Base-by-base conservation (phyloP, 768 basidiomycete genomes). In the Rhizopogon sp. region DNA sequence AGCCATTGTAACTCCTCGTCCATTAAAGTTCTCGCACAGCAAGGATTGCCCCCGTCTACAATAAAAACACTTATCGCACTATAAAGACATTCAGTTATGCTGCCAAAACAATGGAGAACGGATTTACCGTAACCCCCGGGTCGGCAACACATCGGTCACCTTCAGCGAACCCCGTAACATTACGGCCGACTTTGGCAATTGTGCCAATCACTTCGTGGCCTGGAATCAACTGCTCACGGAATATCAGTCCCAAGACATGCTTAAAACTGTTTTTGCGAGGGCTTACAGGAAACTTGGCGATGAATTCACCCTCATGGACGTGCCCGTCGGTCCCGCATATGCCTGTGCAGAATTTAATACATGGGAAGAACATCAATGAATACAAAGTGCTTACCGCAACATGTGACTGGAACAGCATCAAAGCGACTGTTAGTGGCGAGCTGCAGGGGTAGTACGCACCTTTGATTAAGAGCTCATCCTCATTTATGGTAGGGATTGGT, bases 241-340 rank as follows among this genome's bases (percentile, higher is more conserved):
- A 14, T 0, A 20, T 47, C 17, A 47, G 6, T 47, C 29, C 31
- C 10, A 25, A 29, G 52, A 37, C 6, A 56, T 64, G 10, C 58
- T 70, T 20, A 2, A 14, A 7, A 20, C 28, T 14, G 17, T 5
- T 20, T 20, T 13, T 31, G 45, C 31, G 11, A 33, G 33, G 6
- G 33, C 45, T 47, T 31, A 47, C 77, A 39, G 84, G 84, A 64
- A 84, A 86, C 63, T 76, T 79, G 60, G 82, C 75, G 58, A 84
- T 85, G 66, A 85, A 85, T 68, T 85, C 84, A 58, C 79, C 79
- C 28, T 84, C 75, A 64, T 83, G 80, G 58, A 84, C 82, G 57
- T 84, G 83, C n/a, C 73, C 80, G 60, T 87, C 85, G 43, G 81
- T 83, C 37, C 82, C 79, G 62, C 79, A 81, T 52, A 84, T 74